These are phyloP conservation scores for Phytopythium boreale DNA, from an alignment of 352 stramenopile species.

Conservation along the genomic window DNA sequence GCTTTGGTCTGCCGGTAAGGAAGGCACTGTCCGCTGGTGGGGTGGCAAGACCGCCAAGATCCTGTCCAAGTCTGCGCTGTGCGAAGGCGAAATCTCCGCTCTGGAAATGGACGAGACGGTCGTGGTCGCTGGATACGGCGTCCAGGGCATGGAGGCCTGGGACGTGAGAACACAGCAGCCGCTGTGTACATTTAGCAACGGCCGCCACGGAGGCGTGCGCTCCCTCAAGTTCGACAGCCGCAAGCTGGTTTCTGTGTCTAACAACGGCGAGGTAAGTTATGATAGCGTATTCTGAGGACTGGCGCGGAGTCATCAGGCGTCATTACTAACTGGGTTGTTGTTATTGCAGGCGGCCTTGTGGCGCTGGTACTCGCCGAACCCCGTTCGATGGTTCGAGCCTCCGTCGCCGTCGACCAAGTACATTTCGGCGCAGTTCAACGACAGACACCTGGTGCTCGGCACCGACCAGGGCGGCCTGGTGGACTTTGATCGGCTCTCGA, in stretches of 20 bases:
- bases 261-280: constrained; percentile 54
- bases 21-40: constrained; percentile 86
- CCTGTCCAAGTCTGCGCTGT: constrained; percentile 78
- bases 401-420: constrained; percentile 48
- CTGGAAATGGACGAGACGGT: constrained; percentile 90
- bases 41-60: constrained; percentile 87
- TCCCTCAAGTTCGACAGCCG: constrained; percentile 84
- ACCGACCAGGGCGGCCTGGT: constrained; percentile 71
- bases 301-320: not conserved
- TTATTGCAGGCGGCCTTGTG: constrained; percentile 65
- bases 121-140: constrained; percentile 78
- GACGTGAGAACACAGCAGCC: constrained; percentile 86
- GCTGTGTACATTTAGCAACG: constrained; percentile 81
- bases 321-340: constrained; percentile 10
- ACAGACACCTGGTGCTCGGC: constrained; percentile 72
- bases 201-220: constrained; percentile 63
- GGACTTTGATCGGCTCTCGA: constrained; percentile 73
- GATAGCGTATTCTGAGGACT: not conserved
- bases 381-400: constrained; percentile 68
- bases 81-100: constrained; percentile 65
- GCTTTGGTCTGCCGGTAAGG: constrained; percentile 79
- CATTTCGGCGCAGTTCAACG: constrained; percentile 70
- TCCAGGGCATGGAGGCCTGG: constrained; percentile 86
- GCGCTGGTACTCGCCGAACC: constrained; percentile 82
- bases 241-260: constrained; percentile 82